phyloP scores from a whole-genome alignment of 768 basidiomycete species.

The Roridomyces roridus region DNA sequence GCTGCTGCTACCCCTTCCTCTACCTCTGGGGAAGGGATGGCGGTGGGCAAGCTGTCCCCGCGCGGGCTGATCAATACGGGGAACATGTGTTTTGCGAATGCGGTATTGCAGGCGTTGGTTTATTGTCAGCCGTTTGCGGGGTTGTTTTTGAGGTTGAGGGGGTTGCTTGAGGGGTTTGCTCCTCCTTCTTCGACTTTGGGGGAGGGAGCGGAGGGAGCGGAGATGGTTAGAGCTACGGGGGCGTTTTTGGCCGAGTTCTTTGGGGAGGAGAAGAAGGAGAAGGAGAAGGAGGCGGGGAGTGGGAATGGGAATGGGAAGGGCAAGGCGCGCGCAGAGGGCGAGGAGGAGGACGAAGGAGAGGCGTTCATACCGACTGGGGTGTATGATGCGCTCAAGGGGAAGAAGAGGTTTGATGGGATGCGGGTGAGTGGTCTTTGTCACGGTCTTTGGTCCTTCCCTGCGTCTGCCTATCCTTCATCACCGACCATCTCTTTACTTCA shows the following conservation, averaged over 20 bases:
- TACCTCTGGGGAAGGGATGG: slow-evolving; percentile 18
- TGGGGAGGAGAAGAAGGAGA: slow-evolving; percentile 35
- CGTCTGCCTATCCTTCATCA: too few relatives aligned
- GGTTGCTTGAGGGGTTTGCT: slow-evolving; percentile 29
- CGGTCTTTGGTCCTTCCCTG: too few relatives aligned
- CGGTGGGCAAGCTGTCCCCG: slow-evolving; percentile 43
- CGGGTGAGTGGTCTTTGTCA: too few relatives aligned
- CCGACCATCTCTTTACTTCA: too few relatives aligned
- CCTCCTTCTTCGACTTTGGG: too few relatives aligned
- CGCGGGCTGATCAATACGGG: slow-evolving; percentile 92
- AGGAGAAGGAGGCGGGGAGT: slow-evolving; percentile 28
- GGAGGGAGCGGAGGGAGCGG: slow-evolving; percentile 37
- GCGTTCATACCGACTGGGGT: slow-evolving; percentile 87
- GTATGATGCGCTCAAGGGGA: slow-evolving; percentile 93
- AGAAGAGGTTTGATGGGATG: slow-evolving; percentile 94
- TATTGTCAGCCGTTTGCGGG: slow-evolving; percentile 89
- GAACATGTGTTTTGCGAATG: slow-evolving; percentile 98
- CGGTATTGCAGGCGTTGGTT: slow-evolving; percentile 88
- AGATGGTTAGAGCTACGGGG: slow-evolving; percentile 71
- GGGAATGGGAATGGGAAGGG: slow-evolving; percentile 44
- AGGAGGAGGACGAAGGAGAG: slow-evolving; percentile 57
- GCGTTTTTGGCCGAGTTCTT: slow-evolving; percentile 83
- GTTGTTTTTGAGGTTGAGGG: slow-evolving; percentile 57
- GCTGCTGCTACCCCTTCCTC: slow-evolving; percentile 18
- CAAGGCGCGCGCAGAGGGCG: slow-evolving; percentile 40